These are phyloP conservation scores for Chlorociboria aeruginascens DNA, from an alignment of 495 filamentous ascomycete species.

Conservation along the genomic window DNA sequence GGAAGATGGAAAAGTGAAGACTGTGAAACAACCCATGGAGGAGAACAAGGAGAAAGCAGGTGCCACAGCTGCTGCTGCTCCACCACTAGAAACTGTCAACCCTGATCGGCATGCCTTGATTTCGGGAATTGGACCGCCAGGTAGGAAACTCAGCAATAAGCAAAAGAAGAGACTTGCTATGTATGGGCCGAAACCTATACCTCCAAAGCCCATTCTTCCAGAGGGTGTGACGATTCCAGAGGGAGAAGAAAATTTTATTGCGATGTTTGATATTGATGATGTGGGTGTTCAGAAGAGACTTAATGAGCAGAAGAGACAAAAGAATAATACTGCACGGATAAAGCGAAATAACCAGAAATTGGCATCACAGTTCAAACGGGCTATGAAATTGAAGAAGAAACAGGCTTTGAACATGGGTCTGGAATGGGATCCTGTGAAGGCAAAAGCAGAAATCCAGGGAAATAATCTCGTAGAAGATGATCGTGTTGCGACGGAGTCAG, in stretches of 20 bases:
- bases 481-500: neutral
- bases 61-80: constrained; percentile 6
- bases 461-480: too few relatives aligned
- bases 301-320: constrained; percentile 16
- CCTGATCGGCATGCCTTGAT: neutral
- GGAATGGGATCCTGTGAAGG: constrained; percentile 7
- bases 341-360: constrained; percentile 21
- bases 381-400: constrained; percentile 14
- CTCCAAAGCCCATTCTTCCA: constrained; percentile 23
- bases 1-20: constrained; percentile 24
- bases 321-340: constrained; percentile 18
- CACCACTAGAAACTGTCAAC: neutral
- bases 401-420: constrained; percentile 4
- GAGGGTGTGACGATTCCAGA: constrained; percentile 19
- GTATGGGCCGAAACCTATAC: constrained; percentile 17
- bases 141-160: constrained; percentile 26
- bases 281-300: constrained; percentile 20
- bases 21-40: constrained; percentile 9
- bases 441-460: constrained; percentile 6
- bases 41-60: constrained; percentile 11
- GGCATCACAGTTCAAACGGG: constrained; percentile 12
- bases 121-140: neutral
- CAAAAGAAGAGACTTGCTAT: constrained; percentile 23
- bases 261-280: constrained; percentile 25
- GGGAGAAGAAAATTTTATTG: constrained; percentile 25